phyloP scores from a whole-genome alignment of 345 rosid genomes.

The Erysimum cheiranthoides region DNA sequence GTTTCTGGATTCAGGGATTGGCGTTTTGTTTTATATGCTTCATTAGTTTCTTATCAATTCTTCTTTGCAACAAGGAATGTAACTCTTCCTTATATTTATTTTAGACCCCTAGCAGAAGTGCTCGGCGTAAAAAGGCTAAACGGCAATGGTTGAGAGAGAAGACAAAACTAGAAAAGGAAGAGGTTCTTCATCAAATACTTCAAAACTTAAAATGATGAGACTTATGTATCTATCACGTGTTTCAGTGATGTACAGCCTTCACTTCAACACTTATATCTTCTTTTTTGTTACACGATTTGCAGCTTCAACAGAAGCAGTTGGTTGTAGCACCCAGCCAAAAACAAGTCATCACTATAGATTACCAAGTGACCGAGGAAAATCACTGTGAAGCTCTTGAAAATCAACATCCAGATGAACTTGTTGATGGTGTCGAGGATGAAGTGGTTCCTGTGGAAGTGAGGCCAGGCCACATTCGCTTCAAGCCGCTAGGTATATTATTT shows the following conservation, averaged over 20 bases:
- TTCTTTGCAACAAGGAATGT: constrained; percentile 26
- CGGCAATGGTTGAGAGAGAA: constrained; percentile 77
- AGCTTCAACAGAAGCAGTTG: constrained; percentile 54
- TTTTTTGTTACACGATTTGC: constrained; percentile 36
- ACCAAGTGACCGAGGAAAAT: constrained; percentile 45
- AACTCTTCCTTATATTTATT: constrained; percentile 39
- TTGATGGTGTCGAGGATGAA: constrained; percentile 53
- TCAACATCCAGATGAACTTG: constrained; percentile 38
- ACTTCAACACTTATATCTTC: constrained; percentile 1
- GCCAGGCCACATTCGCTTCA: constrained; percentile 97
- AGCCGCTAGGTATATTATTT: constrained; percentile 54
- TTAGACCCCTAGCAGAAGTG: constrained; percentile 87
- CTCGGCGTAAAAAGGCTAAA: constrained; percentile 90
- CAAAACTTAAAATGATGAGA: constrained; percentile 27
- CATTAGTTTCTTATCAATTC: constrained; percentile 16
- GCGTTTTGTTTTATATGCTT: constrained; percentile 20
- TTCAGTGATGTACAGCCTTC: constrained; percentile 20
- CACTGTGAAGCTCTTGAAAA: constrained; percentile 38
- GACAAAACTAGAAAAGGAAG: constrained; percentile 61
- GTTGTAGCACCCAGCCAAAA: constrained; percentile 47
- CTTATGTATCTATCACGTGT: constrained; percentile 19
- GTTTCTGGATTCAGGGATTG: constrained; percentile 13
- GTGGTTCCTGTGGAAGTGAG: constrained; percentile 74
- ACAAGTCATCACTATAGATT: constrained; percentile 47
- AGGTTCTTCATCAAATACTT: constrained; percentile 53